These are phyloP conservation scores for Galerina sulciceps DNA, from an alignment of 768 basidiomycete species.

Conservation along the genomic window DNA sequence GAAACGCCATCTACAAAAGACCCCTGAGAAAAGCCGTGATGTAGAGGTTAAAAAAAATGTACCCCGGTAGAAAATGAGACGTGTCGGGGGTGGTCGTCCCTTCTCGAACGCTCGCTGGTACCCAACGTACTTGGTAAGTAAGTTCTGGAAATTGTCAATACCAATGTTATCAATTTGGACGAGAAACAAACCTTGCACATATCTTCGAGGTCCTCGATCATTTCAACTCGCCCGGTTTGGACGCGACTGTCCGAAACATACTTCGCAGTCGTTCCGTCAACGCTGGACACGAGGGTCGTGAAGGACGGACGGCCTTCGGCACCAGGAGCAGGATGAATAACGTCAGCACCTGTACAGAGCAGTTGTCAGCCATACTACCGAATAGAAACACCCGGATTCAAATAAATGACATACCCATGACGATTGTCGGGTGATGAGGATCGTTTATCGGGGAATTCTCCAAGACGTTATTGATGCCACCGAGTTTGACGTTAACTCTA, in stretches of 20 bases:
- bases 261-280: constrained; percentile 73
- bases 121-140: constrained; percentile 54
- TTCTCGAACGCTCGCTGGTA: constrained; percentile 58
- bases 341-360: constrained; percentile 64
- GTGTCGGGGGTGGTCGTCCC: constrained; percentile 60
- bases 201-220: constrained; percentile 67
- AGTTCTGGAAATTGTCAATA: constrained; percentile 51
- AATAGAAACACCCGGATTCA: not conserved
- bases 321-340: constrained; percentile 83
- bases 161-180: not conserved
- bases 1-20: constrained; percentile 52
- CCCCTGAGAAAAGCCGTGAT: constrained; percentile 9
- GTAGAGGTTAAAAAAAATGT: constrained; percentile 24
- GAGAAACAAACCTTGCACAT: constrained; percentile 60
- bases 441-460: constrained; percentile 59
- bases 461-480: constrained; percentile 79
- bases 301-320: constrained; percentile 79
- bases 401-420: constrained; percentile 59
- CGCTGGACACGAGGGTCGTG: constrained; percentile 76
- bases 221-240: constrained; percentile 71
- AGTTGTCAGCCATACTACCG: constrained; percentile 28
- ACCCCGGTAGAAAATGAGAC: constrained; percentile 81
- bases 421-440: constrained; percentile 71
- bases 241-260: constrained; percentile 64
- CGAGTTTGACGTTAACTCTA: constrained; percentile 84